Evolutionary conservation across 2,329 filamentous ascomycete species (phyloP).

Genomic region (Xylaria sp.): DNA sequence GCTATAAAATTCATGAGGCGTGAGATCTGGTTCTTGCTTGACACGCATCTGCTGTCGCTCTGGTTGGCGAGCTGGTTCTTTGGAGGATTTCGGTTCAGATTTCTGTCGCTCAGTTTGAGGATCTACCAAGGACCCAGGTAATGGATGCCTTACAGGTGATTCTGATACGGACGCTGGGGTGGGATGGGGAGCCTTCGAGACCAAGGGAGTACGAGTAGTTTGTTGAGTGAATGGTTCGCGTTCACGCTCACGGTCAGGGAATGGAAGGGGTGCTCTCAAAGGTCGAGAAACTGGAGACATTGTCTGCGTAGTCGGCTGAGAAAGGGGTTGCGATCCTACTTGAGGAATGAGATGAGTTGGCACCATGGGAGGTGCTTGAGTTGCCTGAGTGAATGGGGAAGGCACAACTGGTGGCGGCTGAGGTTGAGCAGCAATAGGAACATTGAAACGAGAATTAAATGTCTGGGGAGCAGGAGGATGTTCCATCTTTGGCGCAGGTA

Average conservation of each 20-base stretch:
- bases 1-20: constrained; percentile 59
- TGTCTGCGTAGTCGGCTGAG: constrained; percentile 55
- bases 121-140: constrained; percentile 48
- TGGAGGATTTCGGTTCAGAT: constrained; percentile 48
- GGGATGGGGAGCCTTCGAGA: constrained; percentile 46
- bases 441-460: constrained; percentile 56
- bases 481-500: constrained; percentile 60
- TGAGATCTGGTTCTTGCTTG: constrained; percentile 63
- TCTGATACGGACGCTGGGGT: constrained; percentile 47
- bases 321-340: constrained; percentile 51
- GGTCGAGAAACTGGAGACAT: constrained; percentile 61
- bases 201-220: constrained; percentile 49
- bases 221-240: constrained; percentile 48
- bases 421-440: constrained; percentile 60
- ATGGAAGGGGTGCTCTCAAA: constrained; percentile 60
- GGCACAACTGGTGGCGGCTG: constrained; percentile 47
- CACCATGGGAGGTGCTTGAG: constrained; percentile 44
- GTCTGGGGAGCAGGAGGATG: constrained; percentile 52
- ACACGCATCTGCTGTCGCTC: constrained; percentile 53
- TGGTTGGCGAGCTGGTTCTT: constrained; percentile 49
- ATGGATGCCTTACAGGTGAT: constrained; percentile 47
- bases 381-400: constrained; percentile 46
- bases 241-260: constrained; percentile 60
- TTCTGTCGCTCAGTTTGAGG: constrained; percentile 49
- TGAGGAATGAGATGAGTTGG: constrained; percentile 45